phyloP scores from a whole-genome alignment of 2,329 filamentous ascomycete species.

The Reticulascus tulasneorum region DNA sequence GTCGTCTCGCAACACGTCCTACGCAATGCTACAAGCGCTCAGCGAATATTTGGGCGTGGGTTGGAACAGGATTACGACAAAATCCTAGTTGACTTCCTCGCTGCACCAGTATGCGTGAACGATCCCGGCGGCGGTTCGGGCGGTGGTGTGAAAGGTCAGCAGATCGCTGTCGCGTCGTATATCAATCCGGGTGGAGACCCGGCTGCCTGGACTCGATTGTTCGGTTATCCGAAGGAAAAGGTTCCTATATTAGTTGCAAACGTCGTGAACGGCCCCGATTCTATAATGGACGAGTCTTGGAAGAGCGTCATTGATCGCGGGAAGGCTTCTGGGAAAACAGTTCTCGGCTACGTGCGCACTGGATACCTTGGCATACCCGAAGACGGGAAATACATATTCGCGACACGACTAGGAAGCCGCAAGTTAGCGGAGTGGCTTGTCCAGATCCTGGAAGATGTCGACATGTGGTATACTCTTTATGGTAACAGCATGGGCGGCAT shows the following conservation, averaged over 20 bases:
- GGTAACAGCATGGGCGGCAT: conserved; percentile 22
- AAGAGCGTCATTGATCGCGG: conserved; percentile 5
- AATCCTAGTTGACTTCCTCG: not conserved
- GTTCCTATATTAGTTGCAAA: conserved; percentile 1
- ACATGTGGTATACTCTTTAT: conserved; percentile 21
- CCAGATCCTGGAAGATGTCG: conserved; percentile 20
- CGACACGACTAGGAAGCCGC: conserved; percentile 17
- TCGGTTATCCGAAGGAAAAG: conserved; percentile 2
- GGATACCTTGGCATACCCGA: conserved; percentile 10
- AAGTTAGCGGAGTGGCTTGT: conserved; percentile 17
- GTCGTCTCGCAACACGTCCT: too few relatives aligned
- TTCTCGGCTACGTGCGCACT: conserved; percentile 10
- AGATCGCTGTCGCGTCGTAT: conserved; percentile 3
- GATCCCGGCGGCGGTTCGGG: not conserved
- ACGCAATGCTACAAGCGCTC: not conserved
- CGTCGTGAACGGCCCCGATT: conserved; percentile 2
- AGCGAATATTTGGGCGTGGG: not conserved
- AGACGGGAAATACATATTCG: too few relatives aligned
- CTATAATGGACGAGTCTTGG: not conserved
- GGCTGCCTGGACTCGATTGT: not conserved
- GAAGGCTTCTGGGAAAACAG: conserved; percentile 2
- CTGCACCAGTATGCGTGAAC: not conserved
- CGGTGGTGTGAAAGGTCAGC: not conserved
- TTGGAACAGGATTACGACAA: not conserved
- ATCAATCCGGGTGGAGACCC: conserved; percentile 2